Evolutionary conservation across 768 basidiomycete species (phyloP).

Genomic region (Hydnomerulius pinastri): DNA sequence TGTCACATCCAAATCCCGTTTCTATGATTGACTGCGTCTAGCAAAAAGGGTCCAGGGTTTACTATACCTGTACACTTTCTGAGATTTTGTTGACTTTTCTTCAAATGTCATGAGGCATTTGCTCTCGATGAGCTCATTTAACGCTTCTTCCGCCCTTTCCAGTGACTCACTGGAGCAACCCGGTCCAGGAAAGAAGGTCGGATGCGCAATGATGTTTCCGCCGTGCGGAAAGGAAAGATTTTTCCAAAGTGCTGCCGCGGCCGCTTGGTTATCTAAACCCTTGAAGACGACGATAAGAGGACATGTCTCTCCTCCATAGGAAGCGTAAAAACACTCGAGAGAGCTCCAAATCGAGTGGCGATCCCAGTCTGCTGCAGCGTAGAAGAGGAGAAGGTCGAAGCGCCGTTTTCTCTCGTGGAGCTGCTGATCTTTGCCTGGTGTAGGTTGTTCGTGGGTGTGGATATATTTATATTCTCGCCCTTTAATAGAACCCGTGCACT

Average conservation of each 20-base stretch:
- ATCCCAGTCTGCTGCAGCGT: constrained; percentile 11
- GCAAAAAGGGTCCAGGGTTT: constrained; percentile 16
- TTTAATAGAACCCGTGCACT: neutral
- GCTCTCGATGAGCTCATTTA: constrained; percentile 19
- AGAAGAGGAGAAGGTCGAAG: constrained; percentile 26
- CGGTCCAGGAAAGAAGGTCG: constrained; percentile 21
- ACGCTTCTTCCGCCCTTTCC: constrained; percentile 17
- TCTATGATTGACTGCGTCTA: constrained; percentile 9
- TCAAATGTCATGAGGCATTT: constrained; percentile 20
- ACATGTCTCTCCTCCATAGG: constrained; percentile 18
- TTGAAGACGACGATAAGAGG: constrained; percentile 24
- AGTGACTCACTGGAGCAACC: constrained; percentile 10
- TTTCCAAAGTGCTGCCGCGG: constrained; percentile 16
- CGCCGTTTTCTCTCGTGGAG: constrained; percentile 2
- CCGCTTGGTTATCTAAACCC: constrained; percentile 17
- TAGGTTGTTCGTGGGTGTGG: constrained; percentile 4
- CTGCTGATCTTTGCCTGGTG: neutral
- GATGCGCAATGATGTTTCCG: constrained; percentile 17
- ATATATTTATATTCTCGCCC: constrained; percentile 16
- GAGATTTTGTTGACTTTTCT: constrained; percentile 20
- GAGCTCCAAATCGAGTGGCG: constrained; percentile 11
- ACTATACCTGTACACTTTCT: constrained; percentile 19
- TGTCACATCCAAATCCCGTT: neutral
- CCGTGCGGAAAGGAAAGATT: constrained; percentile 11
- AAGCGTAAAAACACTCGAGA: constrained; percentile 18